phyloP scores from a whole-genome alignment of 192 early-diverging fungal species.

The Backusella tuberculispora region DNA sequence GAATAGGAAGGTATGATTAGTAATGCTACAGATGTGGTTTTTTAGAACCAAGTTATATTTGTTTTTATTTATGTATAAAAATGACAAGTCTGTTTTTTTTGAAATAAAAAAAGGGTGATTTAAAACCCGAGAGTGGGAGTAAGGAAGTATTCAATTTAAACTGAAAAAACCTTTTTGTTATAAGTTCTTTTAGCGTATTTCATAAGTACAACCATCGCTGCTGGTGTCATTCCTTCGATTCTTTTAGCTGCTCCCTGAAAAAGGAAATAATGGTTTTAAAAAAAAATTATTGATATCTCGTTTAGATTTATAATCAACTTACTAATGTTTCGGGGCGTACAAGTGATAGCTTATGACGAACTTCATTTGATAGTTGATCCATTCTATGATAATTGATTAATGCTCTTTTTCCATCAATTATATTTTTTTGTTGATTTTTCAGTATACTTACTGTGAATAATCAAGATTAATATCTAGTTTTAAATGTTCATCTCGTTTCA shows the following conservation, averaged over 20 bases:
- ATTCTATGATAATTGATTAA: slow-evolving; percentile 39
- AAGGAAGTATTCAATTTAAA: not conserved
- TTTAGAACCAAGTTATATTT: not conserved
- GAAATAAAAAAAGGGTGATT: not conserved
- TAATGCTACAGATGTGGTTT: not conserved
- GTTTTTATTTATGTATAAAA: not conserved
- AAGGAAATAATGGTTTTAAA: not conserved
- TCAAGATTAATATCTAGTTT: slow-evolving; percentile 65
- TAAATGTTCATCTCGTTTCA: slow-evolving; percentile 70
- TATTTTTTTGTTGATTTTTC: not conserved
- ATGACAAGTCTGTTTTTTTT: not conserved
- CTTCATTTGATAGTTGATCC: slow-evolving; percentile 59
- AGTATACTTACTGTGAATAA: slow-evolving; percentile 56
- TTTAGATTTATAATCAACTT: slow-evolving; percentile 26
- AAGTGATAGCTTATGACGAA: slow-evolving; percentile 54
- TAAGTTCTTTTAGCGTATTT: slow-evolving; percentile 55
- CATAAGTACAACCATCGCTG: slow-evolving; percentile 70
- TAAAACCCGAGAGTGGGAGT: not conserved
- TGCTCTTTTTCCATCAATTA: not conserved
- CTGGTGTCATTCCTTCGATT: slow-evolving; percentile 81
- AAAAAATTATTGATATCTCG: slow-evolving; percentile 19
- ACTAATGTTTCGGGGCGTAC: slow-evolving; percentile 61
- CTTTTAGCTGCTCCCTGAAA: slow-evolving; percentile 73
- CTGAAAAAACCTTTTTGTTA: slow-evolving; percentile 16
- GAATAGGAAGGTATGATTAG: not conserved